Conservation (phyloP, 352 stramenopile genomes). For the Pythium monospermum region DNA sequence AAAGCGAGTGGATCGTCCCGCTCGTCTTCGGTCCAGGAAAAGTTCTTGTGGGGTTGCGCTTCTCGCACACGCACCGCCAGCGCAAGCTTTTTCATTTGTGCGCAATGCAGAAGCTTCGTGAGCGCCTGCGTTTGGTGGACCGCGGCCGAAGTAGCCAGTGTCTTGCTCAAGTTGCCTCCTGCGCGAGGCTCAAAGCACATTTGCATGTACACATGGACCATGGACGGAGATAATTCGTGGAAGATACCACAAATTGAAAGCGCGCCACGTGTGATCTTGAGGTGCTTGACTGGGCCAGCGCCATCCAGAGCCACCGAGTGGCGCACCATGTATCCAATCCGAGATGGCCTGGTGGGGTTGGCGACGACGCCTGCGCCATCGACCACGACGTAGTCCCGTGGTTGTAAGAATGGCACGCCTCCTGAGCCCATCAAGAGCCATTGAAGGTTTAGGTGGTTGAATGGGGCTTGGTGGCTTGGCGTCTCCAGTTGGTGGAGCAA, state of each 20-base stretch:
- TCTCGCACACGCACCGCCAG: conserved; percentile 33
- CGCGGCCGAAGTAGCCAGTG: conserved; percentile 31
- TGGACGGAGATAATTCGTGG: conserved; percentile 33
- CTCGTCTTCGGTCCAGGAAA: conserved; percentile 12
- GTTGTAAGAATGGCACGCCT: conserved; percentile 29
- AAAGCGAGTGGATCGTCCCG: conserved; percentile 1
- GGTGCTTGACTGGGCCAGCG: conserved; percentile 27
- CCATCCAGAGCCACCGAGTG: conserved; percentile 54
- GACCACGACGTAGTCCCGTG: conserved; percentile 50
- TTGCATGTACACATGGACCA: conserved; percentile 43
- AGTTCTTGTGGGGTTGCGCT: not conserved
- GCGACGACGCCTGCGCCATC: conserved; percentile 37
- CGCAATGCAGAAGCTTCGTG: conserved; percentile 27
- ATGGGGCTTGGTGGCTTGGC: conserved; percentile 34
- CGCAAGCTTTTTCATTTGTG: conserved; percentile 49
- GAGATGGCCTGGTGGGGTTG: conserved; percentile 24
- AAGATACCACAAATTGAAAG: conserved; percentile 52
- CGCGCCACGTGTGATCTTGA: conserved; percentile 34
- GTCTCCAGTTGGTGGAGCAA: conserved; percentile 42
- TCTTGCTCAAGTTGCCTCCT: conserved; percentile 29
- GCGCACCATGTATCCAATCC: conserved; percentile 44
- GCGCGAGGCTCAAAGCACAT: conserved; percentile 48
- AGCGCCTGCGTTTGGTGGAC: conserved; percentile 31
- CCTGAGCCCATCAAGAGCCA: conserved; percentile 21
- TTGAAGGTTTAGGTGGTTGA: conserved; percentile 45